A percentile compares a stretch with the other conserved stretches of the same genome.
phyloP scores from a whole-genome alignment of 805 yeast genomes.

The Isabelozyma pseudorhagii region DNA sequence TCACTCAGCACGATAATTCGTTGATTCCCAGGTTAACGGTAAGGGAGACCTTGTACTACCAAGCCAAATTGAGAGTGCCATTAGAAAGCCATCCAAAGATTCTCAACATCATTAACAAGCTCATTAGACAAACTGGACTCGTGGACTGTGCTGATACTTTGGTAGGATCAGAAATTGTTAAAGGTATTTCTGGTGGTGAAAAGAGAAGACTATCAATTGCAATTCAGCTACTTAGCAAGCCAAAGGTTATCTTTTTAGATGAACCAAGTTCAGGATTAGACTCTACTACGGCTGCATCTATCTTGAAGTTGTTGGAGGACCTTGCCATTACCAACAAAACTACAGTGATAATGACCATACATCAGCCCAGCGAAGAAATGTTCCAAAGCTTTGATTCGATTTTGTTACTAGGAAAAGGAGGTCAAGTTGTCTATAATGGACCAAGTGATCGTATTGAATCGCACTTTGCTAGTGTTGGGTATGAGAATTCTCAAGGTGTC shows the following conservation, averaged over 20 bases:
- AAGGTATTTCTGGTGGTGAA: conserved; percentile 52
- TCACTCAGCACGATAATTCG: conserved; percentile 77
- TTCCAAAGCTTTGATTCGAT: conserved; percentile 66
- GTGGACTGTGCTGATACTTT: conserved; percentile 73
- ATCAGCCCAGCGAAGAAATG: conserved; percentile 75
- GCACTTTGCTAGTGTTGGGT: conserved; percentile 50
- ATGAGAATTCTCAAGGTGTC: conserved; percentile 45
- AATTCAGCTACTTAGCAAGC: conserved; percentile 68
- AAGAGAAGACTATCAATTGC: conserved; percentile 82
- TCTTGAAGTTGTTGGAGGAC: conserved; percentile 55
- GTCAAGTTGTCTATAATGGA: conserved; percentile 68
- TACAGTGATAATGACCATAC: conserved; percentile 69
- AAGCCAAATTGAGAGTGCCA: conserved; percentile 67
- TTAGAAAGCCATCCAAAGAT: conserved; percentile 28
- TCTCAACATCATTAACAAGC: conserved; percentile 49
- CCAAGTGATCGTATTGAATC: conserved; percentile 39
- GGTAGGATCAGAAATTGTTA: conserved; percentile 33
- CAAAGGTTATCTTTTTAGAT: conserved; percentile 69
- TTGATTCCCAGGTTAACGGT: conserved; percentile 72
- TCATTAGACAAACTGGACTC: conserved; percentile 69
- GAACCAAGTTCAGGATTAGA: conserved; percentile 92
- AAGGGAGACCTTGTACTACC: conserved; percentile 67
- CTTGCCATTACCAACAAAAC: conserved; percentile 61
- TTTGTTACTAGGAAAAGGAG: conserved; percentile 71
- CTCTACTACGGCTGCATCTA: conserved; percentile 70